Base-by-base conservation (phyloP, 768 basidiomycete genomes). In the Rhizopogon roseolus region DNA sequence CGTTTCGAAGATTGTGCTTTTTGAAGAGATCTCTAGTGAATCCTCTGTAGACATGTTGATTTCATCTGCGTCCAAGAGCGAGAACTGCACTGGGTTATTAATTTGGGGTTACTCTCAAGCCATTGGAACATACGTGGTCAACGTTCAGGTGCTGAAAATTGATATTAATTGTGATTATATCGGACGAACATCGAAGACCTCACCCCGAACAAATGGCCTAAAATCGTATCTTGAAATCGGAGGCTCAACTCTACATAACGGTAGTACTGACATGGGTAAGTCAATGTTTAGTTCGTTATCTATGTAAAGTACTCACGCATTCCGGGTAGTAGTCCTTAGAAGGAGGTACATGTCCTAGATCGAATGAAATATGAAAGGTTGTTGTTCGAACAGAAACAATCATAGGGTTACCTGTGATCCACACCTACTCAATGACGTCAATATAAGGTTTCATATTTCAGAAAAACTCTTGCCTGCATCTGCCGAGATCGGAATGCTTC, bases 191-290 rank as follows among this genome's bases (percentile, higher is more conserved):
- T 50, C 29, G 44, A 60, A 64, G 56, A 9, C 71, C 85, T 66
- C 73, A 89, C 91, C 67, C 88, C 92, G 58, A 76, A 94, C 36
- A 93, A 70, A 70, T 92, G 89, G 2, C 93, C 93, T 32, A 95
- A 73, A 57, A 94, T 86, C 8, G 89, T 93, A 64, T 93, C 92
- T 64, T 93, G 91, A 69, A 80, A 94, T 54, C 87, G 73, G 54
- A 94, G 71, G 16, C 86, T 77, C 46, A 95, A 69, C 66, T 91
- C 85, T 41, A 77, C 77, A 61, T 86, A 88, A 36, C 84, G 83
- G 57, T 82, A 76, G 64, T 84, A 88, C 79, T 74, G 16, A 59
- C 44, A 29, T 22, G 14, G 34, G 34, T 46, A 13, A 54, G 43
- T 19, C 22, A 17, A 37, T 29, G 17, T 10, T n/a, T 27, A 9